Evolutionary conservation across 176 grass and related monocot genomes (phyloP).

Genomic region (Oryza coarctata): DNA sequence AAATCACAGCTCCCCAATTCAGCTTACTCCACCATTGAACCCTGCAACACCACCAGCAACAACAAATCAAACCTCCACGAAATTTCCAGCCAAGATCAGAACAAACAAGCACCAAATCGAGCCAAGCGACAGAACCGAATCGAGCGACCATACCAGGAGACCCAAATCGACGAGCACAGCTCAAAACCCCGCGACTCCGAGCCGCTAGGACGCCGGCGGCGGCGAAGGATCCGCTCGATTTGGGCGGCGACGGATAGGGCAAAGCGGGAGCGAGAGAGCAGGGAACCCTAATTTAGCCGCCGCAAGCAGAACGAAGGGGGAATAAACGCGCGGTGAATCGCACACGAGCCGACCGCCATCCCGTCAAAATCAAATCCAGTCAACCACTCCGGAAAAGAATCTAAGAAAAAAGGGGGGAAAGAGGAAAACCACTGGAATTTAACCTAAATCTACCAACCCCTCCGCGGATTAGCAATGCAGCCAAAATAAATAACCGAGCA

Average conservation of each 20-base stretch:
- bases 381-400: no score
- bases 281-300: slow-evolving; percentile 31
- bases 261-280: not conserved
- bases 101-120: slow-evolving; percentile 1
- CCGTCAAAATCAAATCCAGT: no score
- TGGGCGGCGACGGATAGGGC: not conserved
- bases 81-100: not conserved
- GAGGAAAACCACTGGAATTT: not conserved
- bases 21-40: slow-evolving; percentile 14
- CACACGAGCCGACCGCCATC: no score
- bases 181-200: not conserved
- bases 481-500: not conserved
- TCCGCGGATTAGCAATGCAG: not conserved
- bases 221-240: slow-evolving; percentile 1
- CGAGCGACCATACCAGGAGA: not conserved
- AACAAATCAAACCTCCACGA: not conserved
- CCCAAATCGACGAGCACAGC: not conserved
- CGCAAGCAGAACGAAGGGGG: not conserved
- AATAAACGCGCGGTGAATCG: not conserved
- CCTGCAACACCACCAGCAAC: slow-evolving; percentile 18
- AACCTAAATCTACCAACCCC: no score
- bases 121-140: not conserved
- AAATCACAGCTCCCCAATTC: not conserved
- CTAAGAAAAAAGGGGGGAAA: not conserved
- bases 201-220: not conserved